phyloP scores from a whole-genome alignment of 2,329 filamentous ascomycete genomes.

The Cordyceps fumosorosea region DNA sequence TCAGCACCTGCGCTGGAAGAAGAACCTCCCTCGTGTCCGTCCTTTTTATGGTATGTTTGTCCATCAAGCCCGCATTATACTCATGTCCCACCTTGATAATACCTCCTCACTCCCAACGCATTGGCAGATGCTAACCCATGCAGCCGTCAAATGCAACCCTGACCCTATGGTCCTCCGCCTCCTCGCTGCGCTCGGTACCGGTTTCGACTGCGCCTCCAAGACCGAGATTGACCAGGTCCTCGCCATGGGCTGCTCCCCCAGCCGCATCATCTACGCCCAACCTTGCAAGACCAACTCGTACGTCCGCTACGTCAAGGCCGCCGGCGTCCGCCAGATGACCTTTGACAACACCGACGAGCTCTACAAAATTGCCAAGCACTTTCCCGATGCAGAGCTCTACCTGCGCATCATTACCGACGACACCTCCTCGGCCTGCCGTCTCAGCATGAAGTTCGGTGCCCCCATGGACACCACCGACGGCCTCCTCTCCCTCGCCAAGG shows the following conservation, averaged over 20 bases:
- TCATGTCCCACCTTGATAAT: too few species aligned
- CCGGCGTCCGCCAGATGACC: constrained; percentile 94
- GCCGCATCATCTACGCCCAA: constrained; percentile 96
- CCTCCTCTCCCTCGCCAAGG: constrained; percentile 72
- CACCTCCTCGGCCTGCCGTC: constrained; percentile 83
- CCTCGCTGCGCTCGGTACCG: constrained; percentile 79
- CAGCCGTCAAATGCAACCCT: constrained; percentile 98
- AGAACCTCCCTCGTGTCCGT: constrained; percentile 83
- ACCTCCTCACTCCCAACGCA: not conserved
- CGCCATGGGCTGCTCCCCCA: constrained; percentile 71
- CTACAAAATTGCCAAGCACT: constrained; percentile 93
- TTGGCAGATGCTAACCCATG: constrained; percentile 3
- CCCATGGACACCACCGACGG: constrained; percentile 73
- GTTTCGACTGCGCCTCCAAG: constrained; percentile 98
- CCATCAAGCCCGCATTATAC: too few species aligned
- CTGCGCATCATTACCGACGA: constrained; percentile 95
- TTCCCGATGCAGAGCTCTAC: constrained; percentile 81
- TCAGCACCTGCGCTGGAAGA: constrained; percentile 97
- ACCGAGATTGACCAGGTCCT: constrained; percentile 91
- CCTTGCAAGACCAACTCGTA: constrained; percentile 99
- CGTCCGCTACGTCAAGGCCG: constrained; percentile 77
- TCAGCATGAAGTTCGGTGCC: constrained; percentile 97
- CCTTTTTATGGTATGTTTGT: constrained; percentile 78
- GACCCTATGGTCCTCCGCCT: constrained; percentile 84
- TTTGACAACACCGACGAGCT: constrained; percentile 98